Conservation (phyloP, 2,329 filamentous ascomycete species). For the Clonostachys solani region DNA sequence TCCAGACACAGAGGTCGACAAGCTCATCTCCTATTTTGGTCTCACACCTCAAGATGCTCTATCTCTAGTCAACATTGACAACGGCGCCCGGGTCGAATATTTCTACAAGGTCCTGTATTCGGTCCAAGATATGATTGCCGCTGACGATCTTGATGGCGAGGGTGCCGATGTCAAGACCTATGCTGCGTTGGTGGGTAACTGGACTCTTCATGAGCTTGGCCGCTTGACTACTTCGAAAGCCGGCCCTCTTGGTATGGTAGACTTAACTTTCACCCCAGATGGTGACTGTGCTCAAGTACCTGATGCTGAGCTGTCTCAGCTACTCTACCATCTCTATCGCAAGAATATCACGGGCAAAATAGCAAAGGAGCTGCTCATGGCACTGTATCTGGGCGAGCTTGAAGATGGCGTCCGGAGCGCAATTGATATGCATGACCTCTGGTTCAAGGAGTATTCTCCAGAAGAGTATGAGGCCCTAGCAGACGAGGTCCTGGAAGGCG, state of each 20-base stretch:
- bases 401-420: constrained; percentile 34
- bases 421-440: constrained; percentile 42
- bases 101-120: constrained; percentile 63
- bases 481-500: constrained; percentile 33
- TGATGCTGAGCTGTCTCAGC: constrained; percentile 40
- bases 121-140: constrained; percentile 26
- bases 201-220: constrained; percentile 74
- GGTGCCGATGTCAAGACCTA: constrained; percentile 17
- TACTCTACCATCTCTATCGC: constrained; percentile 41
- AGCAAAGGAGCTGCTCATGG: constrained; percentile 53
- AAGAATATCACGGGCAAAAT: constrained; percentile 50
- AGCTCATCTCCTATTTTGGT: constrained; percentile 58
- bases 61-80: constrained; percentile 72
- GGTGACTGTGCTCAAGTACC: constrained; percentile 44
- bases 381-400: constrained; percentile 43
- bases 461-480: constrained; percentile 46
- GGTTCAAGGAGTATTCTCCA: constrained; percentile 47
- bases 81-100: constrained; percentile 77
- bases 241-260: constrained; percentile 20
- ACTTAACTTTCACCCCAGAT: constrained; percentile 33
- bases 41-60: constrained; percentile 80
- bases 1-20: constrained; percentile 66
- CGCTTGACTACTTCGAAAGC: constrained; percentile 54
- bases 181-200: constrained; percentile 51
- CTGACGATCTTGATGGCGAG: constrained; percentile 9